Evolutionary conservation across 768 basidiomycete species (phyloP).

Genomic region (Trichaptum fuscoviolaceum): DNA sequence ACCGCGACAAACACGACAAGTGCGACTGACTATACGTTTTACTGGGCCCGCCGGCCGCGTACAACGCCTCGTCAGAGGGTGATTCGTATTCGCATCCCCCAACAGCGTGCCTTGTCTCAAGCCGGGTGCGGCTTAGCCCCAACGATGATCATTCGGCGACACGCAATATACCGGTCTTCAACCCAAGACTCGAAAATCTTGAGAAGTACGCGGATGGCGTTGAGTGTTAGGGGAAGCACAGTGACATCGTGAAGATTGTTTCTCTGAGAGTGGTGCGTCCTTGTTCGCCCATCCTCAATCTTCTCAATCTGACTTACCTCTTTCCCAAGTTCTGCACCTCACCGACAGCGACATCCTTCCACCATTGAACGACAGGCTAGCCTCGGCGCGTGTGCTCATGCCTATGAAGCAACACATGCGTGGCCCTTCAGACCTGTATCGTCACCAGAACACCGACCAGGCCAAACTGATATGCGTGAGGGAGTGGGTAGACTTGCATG

Average conservation of each 20-base stretch:
- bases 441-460: conserved; percentile 89
- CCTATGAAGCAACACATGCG: conserved; percentile 95
- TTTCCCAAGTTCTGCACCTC: background rate
- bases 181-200: conserved; percentile 89
- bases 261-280: conserved; percentile 90
- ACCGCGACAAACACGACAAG: too few species aligned
- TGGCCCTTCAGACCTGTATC: conserved; percentile 81
- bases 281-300: conserved; percentile 6
- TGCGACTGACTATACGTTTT: too few species aligned
- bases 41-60: too few species aligned
- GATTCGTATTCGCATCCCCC: too few species aligned
- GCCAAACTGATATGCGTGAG: conserved; percentile 76
- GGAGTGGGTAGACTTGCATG: conserved; percentile 81
- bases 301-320: conserved; percentile 16
- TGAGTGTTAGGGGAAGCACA: conserved; percentile 84
- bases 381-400: conserved; percentile 69
- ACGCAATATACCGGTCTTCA: conserved; percentile 99
- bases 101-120: too few species aligned
- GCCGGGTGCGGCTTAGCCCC: too few species aligned
- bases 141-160: too few species aligned
- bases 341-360: conserved; percentile 56
- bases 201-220: conserved; percentile 84
- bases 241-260: conserved; percentile 94
- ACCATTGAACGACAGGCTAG: conserved; percentile 62
- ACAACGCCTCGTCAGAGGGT: too few species aligned